phyloP scores from a whole-genome alignment of 148 eudicot species.

The Amaranthus hypochondriacus region DNA sequence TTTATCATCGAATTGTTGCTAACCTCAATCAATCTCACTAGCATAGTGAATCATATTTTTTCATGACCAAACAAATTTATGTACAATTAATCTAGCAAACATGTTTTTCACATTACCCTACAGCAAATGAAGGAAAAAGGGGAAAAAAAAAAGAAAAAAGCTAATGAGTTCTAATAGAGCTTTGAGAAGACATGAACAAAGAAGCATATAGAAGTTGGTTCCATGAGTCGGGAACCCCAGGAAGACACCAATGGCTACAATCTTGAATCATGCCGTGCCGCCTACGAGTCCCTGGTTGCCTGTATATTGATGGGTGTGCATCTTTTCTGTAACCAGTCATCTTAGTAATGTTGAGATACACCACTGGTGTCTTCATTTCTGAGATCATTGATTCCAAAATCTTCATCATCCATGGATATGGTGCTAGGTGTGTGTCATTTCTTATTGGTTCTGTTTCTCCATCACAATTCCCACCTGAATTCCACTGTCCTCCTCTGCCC shows the following conservation, averaged over 20 bases:
- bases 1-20: background rate
- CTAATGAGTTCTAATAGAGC: conserved; percentile 6
- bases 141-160: background rate
- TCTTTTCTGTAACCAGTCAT: conserved; percentile 68
- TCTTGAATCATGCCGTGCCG: conserved; percentile 35
- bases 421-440: conserved; percentile 27
- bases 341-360: conserved; percentile 48
- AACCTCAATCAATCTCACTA: background rate
- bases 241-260: conserved; percentile 85
- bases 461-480: conserved; percentile 52
- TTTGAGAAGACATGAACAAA: conserved; percentile 25
- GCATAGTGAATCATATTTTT: background rate
- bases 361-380: conserved; percentile 44
- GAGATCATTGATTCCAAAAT: conserved; percentile 36
- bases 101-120: too few relatives aligned
- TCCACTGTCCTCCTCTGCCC: conserved; percentile 54
- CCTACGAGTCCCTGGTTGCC: conserved; percentile 19
- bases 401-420: conserved; percentile 53
- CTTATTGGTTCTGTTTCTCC: conserved; percentile 46
- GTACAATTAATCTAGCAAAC: too few relatives aligned
- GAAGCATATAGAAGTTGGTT: conserved; percentile 58
- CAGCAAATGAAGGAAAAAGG: background rate
- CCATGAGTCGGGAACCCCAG: conserved; percentile 83
- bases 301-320: conserved; percentile 60
- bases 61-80: too few relatives aligned